Evolutionary conservation across 73 alveolate species (phyloP).

Genomic region (Paramecium sexaurelia): DNA sequence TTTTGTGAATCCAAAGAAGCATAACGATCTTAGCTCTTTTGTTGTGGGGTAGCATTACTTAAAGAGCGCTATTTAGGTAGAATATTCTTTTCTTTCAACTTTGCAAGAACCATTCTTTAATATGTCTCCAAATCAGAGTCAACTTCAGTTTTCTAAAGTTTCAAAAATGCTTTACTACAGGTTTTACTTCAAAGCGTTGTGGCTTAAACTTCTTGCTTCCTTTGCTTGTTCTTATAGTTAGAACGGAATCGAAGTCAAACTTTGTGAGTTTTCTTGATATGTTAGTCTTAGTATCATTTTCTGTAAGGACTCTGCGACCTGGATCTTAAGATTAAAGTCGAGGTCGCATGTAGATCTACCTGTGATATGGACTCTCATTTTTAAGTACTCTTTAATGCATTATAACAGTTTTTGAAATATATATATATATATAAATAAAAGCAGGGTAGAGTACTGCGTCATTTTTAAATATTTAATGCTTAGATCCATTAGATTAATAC

Average conservation of each 20-base stretch:
- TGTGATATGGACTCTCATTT: slow-evolving; percentile 34
- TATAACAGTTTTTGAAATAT: slow-evolving; percentile 71
- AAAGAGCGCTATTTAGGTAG: neutral
- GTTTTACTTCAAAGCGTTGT: neutral
- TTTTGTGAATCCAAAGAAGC: slow-evolving; percentile 18
- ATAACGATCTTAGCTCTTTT: slow-evolving; percentile 32
- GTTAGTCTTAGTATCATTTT: slow-evolving; percentile 18
- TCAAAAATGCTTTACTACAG: neutral
- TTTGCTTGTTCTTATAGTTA: neutral
- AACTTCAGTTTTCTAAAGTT: slow-evolving; percentile 13
- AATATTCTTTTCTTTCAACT: neutral
- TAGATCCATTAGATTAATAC: neutral
- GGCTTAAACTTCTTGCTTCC: slow-evolving; percentile 37
- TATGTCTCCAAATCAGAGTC: slow-evolving; percentile 48
- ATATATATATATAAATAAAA: neutral
- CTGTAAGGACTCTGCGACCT: slow-evolving; percentile 25
- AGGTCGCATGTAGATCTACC: neutral
- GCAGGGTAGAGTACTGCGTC: neutral
- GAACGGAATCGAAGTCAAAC: neutral
- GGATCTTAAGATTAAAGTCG: neutral
- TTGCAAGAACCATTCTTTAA: neutral
- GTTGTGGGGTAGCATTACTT: slow-evolving; percentile 7
- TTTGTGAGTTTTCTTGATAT: slow-evolving; percentile 9
- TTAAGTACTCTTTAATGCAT: slow-evolving; percentile 36
- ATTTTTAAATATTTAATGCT: slow-evolving; percentile 31